phyloP scores from a whole-genome alignment of 257 asterid species.

The Przewalskia tangutica region DNA sequence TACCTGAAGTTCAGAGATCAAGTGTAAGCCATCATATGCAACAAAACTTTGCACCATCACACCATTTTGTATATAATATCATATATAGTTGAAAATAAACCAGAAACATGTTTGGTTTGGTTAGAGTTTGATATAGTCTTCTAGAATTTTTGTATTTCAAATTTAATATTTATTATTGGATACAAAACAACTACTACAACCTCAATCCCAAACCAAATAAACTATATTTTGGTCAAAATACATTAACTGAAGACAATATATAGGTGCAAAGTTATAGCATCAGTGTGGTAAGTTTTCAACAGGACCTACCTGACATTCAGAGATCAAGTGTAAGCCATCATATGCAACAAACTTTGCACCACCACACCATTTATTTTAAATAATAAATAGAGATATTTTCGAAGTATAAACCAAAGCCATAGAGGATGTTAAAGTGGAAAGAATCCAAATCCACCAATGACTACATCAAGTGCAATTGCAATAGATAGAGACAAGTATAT shows the following conservation, averaged over 20 bases:
- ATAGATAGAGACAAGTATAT: neutral
- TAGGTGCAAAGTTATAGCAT: conserved; percentile 54
- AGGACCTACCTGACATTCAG: conserved; percentile 90
- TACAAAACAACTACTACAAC: neutral
- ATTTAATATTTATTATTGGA: neutral
- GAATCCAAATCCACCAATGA: neutral
- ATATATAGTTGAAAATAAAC: neutral
- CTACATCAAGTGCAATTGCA: neutral
- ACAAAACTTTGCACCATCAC: conserved; percentile 29
- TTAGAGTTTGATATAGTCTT: neutral
- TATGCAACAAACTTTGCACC: conserved; percentile 49
- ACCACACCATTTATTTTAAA: neutral
- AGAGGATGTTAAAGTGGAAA: neutral
- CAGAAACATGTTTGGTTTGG: neutral
- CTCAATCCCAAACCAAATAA: neutral
- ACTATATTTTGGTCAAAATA: neutral
- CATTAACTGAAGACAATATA: conserved; percentile 2
- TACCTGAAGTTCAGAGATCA: conserved; percentile 95
- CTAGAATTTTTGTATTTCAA: neutral
- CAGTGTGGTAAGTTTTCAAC: conserved; percentile 49
- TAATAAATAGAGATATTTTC: neutral
- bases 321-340: conserved; percentile 97
- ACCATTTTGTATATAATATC: neutral
- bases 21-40: conserved; percentile 94
- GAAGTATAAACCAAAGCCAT: neutral